Conservation (phyloP, 2,329 filamentous ascomycete genomes). For the Ophiostoma piceae region DNA sequence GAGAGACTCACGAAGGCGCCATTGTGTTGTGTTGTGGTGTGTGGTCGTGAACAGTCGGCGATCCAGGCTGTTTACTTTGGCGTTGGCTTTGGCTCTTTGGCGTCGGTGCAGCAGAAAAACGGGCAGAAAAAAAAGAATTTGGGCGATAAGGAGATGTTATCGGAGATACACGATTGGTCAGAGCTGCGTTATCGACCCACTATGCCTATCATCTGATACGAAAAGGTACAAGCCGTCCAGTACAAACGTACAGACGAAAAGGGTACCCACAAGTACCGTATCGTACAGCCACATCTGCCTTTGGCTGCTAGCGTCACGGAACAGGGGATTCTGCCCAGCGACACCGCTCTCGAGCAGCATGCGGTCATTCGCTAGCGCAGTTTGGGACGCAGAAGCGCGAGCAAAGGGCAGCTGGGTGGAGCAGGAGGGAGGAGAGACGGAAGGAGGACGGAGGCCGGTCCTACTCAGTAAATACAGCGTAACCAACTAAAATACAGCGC, state of each 20-base stretch:
- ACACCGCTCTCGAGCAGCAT: constrained; percentile 19
- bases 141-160: constrained; percentile 21
- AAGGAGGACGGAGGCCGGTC: constrained; percentile 9
- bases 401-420: not conserved
- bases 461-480: not conserved
- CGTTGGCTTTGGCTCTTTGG: not conserved
- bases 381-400: constrained; percentile 11
- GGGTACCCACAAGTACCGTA: not conserved
- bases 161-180: constrained; percentile 6
- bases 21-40: constrained; percentile 15
- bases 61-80: constrained; percentile 3
- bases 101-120: constrained; percentile 2
- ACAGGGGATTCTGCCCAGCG: constrained; percentile 18
- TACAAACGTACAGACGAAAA: accelerated
- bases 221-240: not conserved
- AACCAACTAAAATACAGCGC: not conserved
- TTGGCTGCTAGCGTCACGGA: not conserved
- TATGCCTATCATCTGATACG: not conserved
- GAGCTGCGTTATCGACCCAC: not conserved
- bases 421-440: constrained; percentile 6
- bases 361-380: constrained; percentile 24
- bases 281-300: not conserved
- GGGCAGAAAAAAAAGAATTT: constrained; percentile 21
- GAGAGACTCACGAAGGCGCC: constrained; percentile 19
- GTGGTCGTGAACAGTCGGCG: not conserved